Percentiles rank a stretch among this genome's conserved stretches.
These are phyloP conservation scores for Herpotrichia juniperi DNA, from an alignment of 2,329 filamentous ascomycete genomes.

Conservation along the genomic window DNA sequence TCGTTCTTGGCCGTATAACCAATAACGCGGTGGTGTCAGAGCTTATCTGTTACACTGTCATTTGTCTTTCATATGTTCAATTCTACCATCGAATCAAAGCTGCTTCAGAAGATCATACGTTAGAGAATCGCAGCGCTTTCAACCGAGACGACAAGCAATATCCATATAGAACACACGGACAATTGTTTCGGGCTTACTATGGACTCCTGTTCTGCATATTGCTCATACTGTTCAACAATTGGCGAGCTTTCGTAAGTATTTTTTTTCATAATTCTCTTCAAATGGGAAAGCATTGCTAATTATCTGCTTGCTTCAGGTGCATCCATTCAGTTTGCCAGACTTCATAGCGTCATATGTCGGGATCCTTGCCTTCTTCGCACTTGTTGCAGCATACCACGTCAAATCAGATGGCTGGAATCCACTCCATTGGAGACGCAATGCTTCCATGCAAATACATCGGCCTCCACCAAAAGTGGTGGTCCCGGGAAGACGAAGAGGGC, in stretches of 20 bases:
- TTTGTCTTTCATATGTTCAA: constrained; percentile 40
- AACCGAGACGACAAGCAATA: constrained; percentile 36
- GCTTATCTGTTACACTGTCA: constrained; percentile 44
- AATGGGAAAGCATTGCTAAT: constrained; percentile 9
- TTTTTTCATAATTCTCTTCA: constrained; percentile 8
- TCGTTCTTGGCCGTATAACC: constrained; percentile 42
- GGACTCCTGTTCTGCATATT: constrained; percentile 30
- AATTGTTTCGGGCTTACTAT: constrained; percentile 33
- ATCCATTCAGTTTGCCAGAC: constrained; percentile 9
- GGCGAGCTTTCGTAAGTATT: constrained; percentile 24
- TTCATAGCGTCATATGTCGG: constrained; percentile 30
- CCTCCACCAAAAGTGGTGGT: constrained; percentile 34
- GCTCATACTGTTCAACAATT: constrained; percentile 34
- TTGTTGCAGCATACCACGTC: constrained; percentile 32
- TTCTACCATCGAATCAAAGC: constrained; percentile 38
- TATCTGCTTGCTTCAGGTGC: background rate
- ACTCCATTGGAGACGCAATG: constrained; percentile 29
- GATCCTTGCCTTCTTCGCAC: constrained; percentile 28
- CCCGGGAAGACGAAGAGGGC: constrained; percentile 27
- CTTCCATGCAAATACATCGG: constrained; percentile 35
- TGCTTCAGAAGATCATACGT: constrained; percentile 28
- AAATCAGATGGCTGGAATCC: constrained; percentile 34
- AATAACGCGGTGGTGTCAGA: constrained; percentile 44
- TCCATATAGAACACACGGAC: constrained; percentile 32
- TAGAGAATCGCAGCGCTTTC: constrained; percentile 32